phyloP scores from a whole-genome alignment of 2,329 filamentous ascomycete species.

The Fusarium oligoseptatum region DNA sequence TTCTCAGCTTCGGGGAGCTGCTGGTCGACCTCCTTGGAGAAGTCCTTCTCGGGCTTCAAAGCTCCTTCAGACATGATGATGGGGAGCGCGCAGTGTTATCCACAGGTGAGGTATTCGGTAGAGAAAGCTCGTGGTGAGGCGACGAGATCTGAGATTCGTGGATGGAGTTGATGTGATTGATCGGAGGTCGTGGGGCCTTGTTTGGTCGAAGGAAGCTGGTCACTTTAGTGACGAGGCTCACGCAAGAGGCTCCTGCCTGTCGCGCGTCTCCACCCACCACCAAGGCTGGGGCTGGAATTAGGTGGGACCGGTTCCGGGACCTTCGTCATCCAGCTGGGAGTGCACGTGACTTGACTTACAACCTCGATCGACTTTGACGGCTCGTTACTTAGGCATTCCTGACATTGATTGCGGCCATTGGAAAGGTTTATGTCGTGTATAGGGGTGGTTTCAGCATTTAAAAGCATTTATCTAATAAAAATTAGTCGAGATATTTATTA shows the following conservation, averaged over 20 bases:
- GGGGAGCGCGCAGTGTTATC: conserved; percentile 17
- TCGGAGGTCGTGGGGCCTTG: conserved; percentile 42
- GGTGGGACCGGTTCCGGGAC: conserved; percentile 38
- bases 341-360: conserved; percentile 26
- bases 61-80: conserved; percentile 81
- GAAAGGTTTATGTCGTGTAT: background rate
- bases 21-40: conserved; percentile 94
- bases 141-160: conserved; percentile 19
- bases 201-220: conserved; percentile 46
- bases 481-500: no score
- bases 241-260: conserved; percentile 56
- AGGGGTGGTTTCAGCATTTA: background rate
- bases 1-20: conserved; percentile 91
- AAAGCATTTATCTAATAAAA: no score
- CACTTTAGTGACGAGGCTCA: conserved; percentile 51
- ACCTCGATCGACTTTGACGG: background rate
- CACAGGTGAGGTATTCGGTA: background rate
- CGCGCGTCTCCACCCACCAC: conserved; percentile 34
- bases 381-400: background rate
- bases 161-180: conserved; percentile 38
- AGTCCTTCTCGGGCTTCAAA: conserved; percentile 98
- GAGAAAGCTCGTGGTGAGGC: background rate
- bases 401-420: background rate
- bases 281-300: conserved; percentile 38
- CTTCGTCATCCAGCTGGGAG: conserved; percentile 8